These are phyloP conservation scores for Heteromeles arbutifolia DNA, from an alignment of 306 rosid species.

Conservation along the genomic window DNA sequence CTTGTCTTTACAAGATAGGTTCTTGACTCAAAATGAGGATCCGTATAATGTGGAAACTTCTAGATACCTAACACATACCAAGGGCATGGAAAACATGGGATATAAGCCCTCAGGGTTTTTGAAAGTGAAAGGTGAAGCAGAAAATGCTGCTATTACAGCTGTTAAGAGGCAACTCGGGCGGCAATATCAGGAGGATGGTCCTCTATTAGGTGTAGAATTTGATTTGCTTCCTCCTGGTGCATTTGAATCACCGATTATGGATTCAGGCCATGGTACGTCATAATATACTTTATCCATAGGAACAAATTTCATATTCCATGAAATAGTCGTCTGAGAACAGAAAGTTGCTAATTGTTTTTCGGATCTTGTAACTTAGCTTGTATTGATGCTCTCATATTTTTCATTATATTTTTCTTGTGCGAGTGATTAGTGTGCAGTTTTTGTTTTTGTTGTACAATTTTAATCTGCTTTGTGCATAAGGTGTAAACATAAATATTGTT, in stretches of 20 bases:
- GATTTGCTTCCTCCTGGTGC: slow-evolving; percentile 93
- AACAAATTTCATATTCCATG: neutral
- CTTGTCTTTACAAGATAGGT: slow-evolving; percentile 62
- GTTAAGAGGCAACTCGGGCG: slow-evolving; percentile 91
- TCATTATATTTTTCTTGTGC: neutral
- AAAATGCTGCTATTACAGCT: slow-evolving; percentile 94
- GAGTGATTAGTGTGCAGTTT: neutral
- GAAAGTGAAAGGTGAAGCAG: slow-evolving; percentile 93
- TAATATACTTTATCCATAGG: neutral
- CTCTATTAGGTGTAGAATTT: slow-evolving; percentile 75
- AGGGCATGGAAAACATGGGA: slow-evolving; percentile 37
- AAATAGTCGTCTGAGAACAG: neutral
- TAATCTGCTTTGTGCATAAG: neutral
- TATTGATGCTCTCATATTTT: neutral
- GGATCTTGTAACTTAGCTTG: neutral
- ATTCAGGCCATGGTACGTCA: slow-evolving; percentile 59
- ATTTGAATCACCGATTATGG: slow-evolving; percentile 56
- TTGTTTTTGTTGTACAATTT: neutral
- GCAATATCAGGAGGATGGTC: slow-evolving; percentile 77
- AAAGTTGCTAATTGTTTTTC: neutral
- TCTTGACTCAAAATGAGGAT: slow-evolving; percentile 59
- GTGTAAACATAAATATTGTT: neutral
- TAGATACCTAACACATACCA: slow-evolving; percentile 47
- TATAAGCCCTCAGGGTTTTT: slow-evolving; percentile 92
- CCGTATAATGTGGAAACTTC: slow-evolving; percentile 56